These are phyloP conservation scores for Tetradesmus lagerheimii DNA, from an alignment of 139 green algal genomes.

Conservation along the genomic window DNA sequence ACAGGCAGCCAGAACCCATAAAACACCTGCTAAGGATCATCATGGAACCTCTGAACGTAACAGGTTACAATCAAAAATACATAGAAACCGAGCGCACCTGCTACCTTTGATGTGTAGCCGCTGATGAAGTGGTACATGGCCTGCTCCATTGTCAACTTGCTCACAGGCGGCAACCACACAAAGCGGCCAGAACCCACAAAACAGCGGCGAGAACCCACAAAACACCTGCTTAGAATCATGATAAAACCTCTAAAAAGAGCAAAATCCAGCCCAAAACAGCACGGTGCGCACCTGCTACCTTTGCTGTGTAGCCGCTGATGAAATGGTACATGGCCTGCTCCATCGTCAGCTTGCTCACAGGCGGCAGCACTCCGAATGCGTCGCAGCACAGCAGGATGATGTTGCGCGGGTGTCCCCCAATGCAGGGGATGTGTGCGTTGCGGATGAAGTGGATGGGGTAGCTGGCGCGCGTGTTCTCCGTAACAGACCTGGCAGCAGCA, in stretches of 20 bases:
- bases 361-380: slow-evolving; percentile 82
- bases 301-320: slow-evolving; percentile 96
- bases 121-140: slow-evolving; percentile 99
- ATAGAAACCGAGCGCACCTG: not conserved
- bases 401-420: slow-evolving; percentile 91
- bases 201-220: too few species aligned
- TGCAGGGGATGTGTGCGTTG: slow-evolving; percentile 92
- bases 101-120: slow-evolving; percentile 97
- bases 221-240: too few species aligned
- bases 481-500: slow-evolving; percentile 66
- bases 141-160: slow-evolving; percentile 86
- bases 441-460: slow-evolving; percentile 97
- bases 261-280: too few species aligned
- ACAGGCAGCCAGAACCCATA: too few species aligned
- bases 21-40: too few species aligned
- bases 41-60: too few species aligned
- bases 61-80: too few species aligned
- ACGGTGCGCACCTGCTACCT: slow-evolving; percentile 82
- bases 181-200: too few species aligned
- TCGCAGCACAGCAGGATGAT: slow-evolving; percentile 75
- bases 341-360: slow-evolving; percentile 82
- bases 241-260: too few species aligned
- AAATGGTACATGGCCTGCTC: slow-evolving; percentile 99
- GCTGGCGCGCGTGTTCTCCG: slow-evolving; percentile 93
- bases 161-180: slow-evolving; percentile 86